These are phyloP conservation scores for Suillus bovinus DNA, from an alignment of 768 basidiomycete species.

Conservation along the genomic window DNA sequence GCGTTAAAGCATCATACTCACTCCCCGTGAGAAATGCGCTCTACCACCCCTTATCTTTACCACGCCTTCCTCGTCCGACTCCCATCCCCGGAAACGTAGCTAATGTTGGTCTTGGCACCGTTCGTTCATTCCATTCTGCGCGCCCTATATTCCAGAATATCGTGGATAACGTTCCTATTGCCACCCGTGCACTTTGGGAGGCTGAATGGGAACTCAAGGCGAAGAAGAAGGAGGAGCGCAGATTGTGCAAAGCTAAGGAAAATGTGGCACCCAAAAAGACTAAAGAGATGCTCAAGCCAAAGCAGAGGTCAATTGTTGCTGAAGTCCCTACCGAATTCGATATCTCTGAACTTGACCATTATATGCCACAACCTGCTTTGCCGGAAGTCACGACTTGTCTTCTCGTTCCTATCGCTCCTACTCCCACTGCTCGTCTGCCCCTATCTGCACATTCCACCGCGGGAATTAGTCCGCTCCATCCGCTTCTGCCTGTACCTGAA, in stretches of 20 bases:
- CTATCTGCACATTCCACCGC: slow-evolving; percentile 37
- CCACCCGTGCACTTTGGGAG: slow-evolving; percentile 71
- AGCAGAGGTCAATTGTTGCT: slow-evolving; percentile 11
- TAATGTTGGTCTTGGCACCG: slow-evolving; percentile 76
- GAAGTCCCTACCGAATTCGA: slow-evolving; percentile 12
- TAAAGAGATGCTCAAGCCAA: slow-evolving; percentile 32
- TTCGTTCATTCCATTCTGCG: slow-evolving; percentile 71
- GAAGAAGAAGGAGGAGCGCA: slow-evolving; percentile 42
- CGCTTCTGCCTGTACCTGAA: slow-evolving; percentile 54
- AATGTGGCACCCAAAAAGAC: slow-evolving; percentile 21
- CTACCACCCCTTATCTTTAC: slow-evolving; percentile 42
- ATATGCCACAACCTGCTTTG: slow-evolving; percentile 48
- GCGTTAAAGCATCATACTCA: slow-evolving; percentile 58
- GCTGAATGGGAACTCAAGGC: slow-evolving; percentile 66
- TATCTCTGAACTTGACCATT: slow-evolving; percentile 54
- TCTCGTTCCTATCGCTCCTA: slow-evolving; percentile 76
- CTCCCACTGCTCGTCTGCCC: slow-evolving; percentile 66
- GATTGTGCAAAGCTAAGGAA: slow-evolving; percentile 23
- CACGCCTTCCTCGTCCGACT: slow-evolving; percentile 60
- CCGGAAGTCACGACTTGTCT: slow-evolving; percentile 61
- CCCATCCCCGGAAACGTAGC: slow-evolving; percentile 48
- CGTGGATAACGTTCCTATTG: slow-evolving; percentile 78
- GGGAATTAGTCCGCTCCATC: slow-evolving; percentile 21
- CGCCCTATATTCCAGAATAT: slow-evolving; percentile 81
- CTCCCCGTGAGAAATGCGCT: slow-evolving; percentile 55